phyloP scores from a whole-genome alignment of 352 stramenopile genomes.

The Phytophthora syringae region DNA sequence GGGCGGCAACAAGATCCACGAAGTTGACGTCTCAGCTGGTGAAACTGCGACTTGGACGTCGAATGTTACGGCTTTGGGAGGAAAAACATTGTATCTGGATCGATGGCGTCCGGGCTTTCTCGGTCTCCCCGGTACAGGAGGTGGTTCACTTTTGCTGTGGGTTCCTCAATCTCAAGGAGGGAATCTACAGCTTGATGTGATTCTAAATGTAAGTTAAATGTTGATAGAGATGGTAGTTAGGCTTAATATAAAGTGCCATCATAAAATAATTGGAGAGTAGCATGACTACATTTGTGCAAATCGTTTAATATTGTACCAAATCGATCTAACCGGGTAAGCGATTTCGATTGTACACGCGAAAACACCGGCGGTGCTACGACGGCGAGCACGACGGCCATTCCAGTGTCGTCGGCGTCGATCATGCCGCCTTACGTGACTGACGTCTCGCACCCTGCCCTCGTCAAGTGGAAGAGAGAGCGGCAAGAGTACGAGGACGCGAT shows the following conservation, averaged over 20 bases:
- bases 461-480: slow-evolving; percentile 32
- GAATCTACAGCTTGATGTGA: too few species aligned
- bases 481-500: slow-evolving; percentile 28
- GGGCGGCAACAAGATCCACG: slow-evolving; percentile 19
- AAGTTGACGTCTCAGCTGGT: slow-evolving; percentile 20
- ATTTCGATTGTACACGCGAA: too few species aligned
- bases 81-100: slow-evolving; percentile 39
- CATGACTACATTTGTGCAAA: too few species aligned
- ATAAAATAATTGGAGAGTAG: too few species aligned
- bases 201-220: slow-evolving; percentile 16
- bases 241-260: too few species aligned
- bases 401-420: slow-evolving; percentile 8
- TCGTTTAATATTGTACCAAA: too few species aligned
- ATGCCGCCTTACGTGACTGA: slow-evolving; percentile 10
- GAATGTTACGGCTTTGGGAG: slow-evolving; percentile 20
- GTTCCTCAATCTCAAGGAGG: slow-evolving; percentile 24
- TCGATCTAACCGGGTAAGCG: too few species aligned
- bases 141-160: slow-evolving; percentile 34
- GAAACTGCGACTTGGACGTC: slow-evolving; percentile 22
- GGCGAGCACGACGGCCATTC: neutral
- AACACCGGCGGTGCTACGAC: too few species aligned
- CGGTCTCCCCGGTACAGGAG: slow-evolving; percentile 27
- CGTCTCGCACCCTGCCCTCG: slow-evolving; percentile 16
- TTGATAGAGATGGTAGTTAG: neutral
- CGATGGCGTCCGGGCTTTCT: slow-evolving; percentile 34